Evolutionary conservation across 2,329 filamentous ascomycete species (phyloP).

Genomic region (Aspergillus versicolor): DNA sequence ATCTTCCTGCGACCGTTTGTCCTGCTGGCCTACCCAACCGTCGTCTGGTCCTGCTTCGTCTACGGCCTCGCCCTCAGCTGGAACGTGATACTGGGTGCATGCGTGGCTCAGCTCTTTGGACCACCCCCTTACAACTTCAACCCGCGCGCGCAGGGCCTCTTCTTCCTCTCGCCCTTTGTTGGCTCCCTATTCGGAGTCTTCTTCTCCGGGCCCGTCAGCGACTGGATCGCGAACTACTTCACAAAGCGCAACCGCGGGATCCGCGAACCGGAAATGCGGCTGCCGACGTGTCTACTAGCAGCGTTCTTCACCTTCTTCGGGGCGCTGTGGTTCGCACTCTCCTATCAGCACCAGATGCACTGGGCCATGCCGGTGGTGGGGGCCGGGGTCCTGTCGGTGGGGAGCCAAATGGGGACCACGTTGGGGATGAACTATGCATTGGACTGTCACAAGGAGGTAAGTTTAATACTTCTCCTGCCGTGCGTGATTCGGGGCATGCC

Average conservation of each 20-base stretch:
- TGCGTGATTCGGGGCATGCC: neutral
- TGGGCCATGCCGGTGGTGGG: conserved; percentile 1
- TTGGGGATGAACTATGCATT: conserved; percentile 6
- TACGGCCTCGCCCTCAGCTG: conserved; percentile 6
- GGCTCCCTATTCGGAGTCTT: conserved; percentile 1
- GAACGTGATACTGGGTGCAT: conserved; percentile 1
- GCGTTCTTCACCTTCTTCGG: conserved; percentile 25
- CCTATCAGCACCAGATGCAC: conserved; percentile 2
- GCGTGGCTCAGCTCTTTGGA: conserved; percentile 1
- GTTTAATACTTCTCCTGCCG: neutral
- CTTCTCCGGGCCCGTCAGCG: neutral
- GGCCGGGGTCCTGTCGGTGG: neutral
- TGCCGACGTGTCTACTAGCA: conserved; percentile 19
- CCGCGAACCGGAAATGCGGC: conserved; percentile 43
- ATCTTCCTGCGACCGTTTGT: conserved; percentile 4
- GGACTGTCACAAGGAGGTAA: conserved; percentile 3
- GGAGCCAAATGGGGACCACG: conserved; percentile 4
- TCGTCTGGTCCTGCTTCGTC: conserved; percentile 4
- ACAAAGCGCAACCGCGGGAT: conserved; percentile 40
- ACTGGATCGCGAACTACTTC: conserved; percentile 8
- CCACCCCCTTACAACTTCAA: conserved; percentile 3
- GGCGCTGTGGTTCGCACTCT: neutral
- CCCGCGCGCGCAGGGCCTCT: neutral
- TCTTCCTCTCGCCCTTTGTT: neutral
- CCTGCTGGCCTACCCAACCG: neutral